Percentiles rank a stretch among this genome's conserved stretches.
These are phyloP conservation scores for Stylonectria norvegica DNA, from an alignment of 2,329 filamentous ascomycete species.

Conservation along the genomic window DNA sequence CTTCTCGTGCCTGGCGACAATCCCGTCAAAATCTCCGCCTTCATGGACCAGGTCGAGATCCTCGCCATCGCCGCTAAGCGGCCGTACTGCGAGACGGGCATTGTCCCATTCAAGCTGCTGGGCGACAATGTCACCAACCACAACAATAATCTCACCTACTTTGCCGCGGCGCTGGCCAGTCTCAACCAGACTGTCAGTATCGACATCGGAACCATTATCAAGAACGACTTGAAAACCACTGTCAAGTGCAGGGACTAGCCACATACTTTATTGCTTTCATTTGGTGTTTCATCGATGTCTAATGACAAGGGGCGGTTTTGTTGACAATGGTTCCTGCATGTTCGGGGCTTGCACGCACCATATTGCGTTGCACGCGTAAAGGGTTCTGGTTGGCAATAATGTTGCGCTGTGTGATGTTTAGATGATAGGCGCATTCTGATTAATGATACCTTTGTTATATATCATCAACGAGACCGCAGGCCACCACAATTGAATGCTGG, in stretches of 20 bases:
- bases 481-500: conserved; percentile 13
- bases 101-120: conserved; percentile 53
- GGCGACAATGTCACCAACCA: conserved; percentile 51
- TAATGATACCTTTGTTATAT: conserved; percentile 33
- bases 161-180: conserved; percentile 50
- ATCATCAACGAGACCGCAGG: conserved; percentile 12
- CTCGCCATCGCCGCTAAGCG: conserved; percentile 36
- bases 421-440: conserved; percentile 23
- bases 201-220: conserved; percentile 46
- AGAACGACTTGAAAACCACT: conserved; percentile 28
- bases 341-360: not conserved
- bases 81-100: conserved; percentile 52
- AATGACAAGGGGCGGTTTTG: too few relatives aligned
- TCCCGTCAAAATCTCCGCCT: conserved; percentile 51
- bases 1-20: conserved; percentile 58
- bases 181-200: conserved; percentile 52
- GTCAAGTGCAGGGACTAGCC: conserved; percentile 21
- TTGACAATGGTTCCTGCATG: too few relatives aligned
- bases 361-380: not conserved
- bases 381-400: conserved; percentile 9
- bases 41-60: conserved; percentile 48
- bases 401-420: conserved; percentile 11
- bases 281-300: conserved; percentile 1
- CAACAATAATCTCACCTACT: conserved; percentile 54
- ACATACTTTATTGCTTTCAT: conserved; percentile 6